These are phyloP conservation scores for Fusarium sp. DNA, from an alignment of 2,329 filamentous ascomycete genomes.

Conservation along the genomic window DNA sequence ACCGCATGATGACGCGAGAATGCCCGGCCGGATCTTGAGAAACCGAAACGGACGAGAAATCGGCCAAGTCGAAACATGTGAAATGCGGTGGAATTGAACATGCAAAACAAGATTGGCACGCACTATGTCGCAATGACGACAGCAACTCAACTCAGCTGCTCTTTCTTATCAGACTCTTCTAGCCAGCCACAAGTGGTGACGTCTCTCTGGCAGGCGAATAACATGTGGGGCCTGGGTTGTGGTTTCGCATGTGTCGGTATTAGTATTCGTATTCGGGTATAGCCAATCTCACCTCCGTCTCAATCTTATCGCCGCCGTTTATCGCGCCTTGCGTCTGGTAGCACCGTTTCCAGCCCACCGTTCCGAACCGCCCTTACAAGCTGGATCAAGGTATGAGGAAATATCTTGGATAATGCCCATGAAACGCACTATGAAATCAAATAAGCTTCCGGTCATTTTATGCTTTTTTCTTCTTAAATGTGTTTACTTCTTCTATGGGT, in stretches of 20 bases:
- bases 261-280: conserved; percentile 47
- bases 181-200: conserved; percentile 22
- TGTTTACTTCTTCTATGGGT: too few relatives aligned
- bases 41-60: conserved; percentile 8
- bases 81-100: neutral
- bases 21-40: conserved; percentile 12
- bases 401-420: too few relatives aligned
- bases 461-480: too few relatives aligned
- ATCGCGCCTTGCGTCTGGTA: too few relatives aligned
- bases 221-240: conserved; percentile 20
- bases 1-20: too few relatives aligned
- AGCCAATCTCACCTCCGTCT: neutral
- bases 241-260: neutral
- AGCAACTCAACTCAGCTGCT: neutral
- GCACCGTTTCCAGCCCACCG: too few relatives aligned
- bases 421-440: too few relatives aligned
- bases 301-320: neutral
- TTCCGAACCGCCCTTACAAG: too few relatives aligned
- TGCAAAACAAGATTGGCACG: conserved; percentile 11
- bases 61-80: neutral
- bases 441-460: too few relatives aligned
- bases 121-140: conserved; percentile 10
- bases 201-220: conserved; percentile 21
- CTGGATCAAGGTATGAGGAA: neutral
- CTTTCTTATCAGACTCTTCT: neutral